These are phyloP conservation scores for Globisporangium cederbergense DNA, from an alignment of 352 stramenopile species.

Conservation along the genomic window DNA sequence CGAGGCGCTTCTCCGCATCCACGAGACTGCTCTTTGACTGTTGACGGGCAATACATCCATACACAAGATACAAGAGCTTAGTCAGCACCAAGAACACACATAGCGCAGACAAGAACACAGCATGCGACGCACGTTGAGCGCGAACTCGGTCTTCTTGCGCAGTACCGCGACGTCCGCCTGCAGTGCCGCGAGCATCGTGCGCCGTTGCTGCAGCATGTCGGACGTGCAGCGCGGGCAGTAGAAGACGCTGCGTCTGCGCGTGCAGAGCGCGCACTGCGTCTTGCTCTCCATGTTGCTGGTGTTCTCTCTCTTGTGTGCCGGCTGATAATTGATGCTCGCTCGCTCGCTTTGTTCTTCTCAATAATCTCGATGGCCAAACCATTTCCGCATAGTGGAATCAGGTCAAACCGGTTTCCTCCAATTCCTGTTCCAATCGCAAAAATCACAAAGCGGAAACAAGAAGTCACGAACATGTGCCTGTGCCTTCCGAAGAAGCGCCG, in stretches of 20 bases:
- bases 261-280: constrained; percentile 60
- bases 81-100: too few species aligned
- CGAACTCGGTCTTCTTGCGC: constrained; percentile 72
- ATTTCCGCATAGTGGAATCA: too few species aligned
- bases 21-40: constrained; percentile 52
- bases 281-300: not conserved
- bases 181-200: constrained; percentile 69
- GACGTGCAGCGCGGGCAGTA: constrained; percentile 63
- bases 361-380: not conserved
- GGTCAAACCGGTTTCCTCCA: too few species aligned
- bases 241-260: constrained; percentile 42
- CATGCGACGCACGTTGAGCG: constrained; percentile 45
- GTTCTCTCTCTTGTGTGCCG: not conserved
- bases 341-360: not conserved
- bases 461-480: too few species aligned
- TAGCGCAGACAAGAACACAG: too few species aligned
- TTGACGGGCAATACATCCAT: not conserved
- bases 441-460: too few species aligned
- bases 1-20: constrained; percentile 45
- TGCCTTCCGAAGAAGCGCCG: too few species aligned
- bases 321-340: not conserved
- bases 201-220: constrained; percentile 67
- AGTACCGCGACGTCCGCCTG: constrained; percentile 77
- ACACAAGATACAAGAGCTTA: too few species aligned
- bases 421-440: too few species aligned